Evolutionary conservation across 2,329 filamentous ascomycete species (phyloP), one percentile per base, ranked within the genome.

Genomic region (Didymella sp.): DNA sequence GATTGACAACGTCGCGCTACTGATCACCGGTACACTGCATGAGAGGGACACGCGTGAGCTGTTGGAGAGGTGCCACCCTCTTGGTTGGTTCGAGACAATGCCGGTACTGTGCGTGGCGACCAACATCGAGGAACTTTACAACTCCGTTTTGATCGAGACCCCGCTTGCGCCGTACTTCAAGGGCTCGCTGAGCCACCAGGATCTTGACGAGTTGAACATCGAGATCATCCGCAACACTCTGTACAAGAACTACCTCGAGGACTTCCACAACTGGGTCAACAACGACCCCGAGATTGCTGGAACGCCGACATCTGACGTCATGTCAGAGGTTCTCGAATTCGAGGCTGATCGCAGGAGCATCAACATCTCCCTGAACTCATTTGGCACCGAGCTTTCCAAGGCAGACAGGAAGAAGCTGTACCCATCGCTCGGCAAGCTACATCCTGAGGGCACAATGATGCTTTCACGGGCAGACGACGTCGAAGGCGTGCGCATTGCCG

Each of bases 71-170:
- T 99, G 96, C 78, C 96, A 99, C 71, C 95, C 95, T 6, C 85
- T 99, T 7, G 95, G 95, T 67, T 98, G 93, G 92, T 99, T 99
- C 76, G 95, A 99, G 82, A 97, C 95, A 8, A 92, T 99, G 89
- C 96, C 95, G 0, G 95, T 97, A 3, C 89, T 99, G 50, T 98
- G 94, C 74, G 94, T 98, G 41, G 95, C 95, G 28, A 97, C 94
- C 47, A 99, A 98, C 77, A 96, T 98, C 64, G 95, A 99, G 80
- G 95, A 99, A 75, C 85, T 99, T 33, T 99, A 99, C 84, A 99
- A 98, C 82, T 96, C 91, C 42, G 95, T 99, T 17, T 81, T 99
- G 65, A 93, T 99, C 66, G 95, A 99, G 81, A 99, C 95, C 3
- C 95, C 95, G 4, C 84, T 99, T 44, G 95, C 95, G 13, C 89